Base-by-base conservation (phyloP, 2,329 filamentous ascomycete genomes). In the Sphaerulina vaccinii region DNA sequence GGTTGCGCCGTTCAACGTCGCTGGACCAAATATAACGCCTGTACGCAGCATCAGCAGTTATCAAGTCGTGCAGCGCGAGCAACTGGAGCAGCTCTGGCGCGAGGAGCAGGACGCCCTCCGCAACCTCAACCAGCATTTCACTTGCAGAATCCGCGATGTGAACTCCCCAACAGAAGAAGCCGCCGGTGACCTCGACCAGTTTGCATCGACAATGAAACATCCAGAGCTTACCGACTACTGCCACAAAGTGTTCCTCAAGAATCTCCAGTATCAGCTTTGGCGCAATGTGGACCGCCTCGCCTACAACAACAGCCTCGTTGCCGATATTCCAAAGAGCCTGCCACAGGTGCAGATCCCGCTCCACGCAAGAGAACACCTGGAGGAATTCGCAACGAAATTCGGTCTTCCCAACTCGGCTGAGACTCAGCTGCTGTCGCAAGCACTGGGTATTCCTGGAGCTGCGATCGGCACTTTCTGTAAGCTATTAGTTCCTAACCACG, bases 401-500 rank as follows among this genome's bases (percentile, higher is more conserved):
- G 54, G 42, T 1, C 10, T 16, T 23, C 57, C 59, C 15, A 57
- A 57, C 19, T 21, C 36, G 2, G 43, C 39, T 9, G 57, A 60
- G 45, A 37, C 46, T 10, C 15, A 42, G 24, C 44, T 58, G 53
- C 43, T 62, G 37, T 35, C 43, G 21, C 13, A 40, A 18, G 49
- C 50, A 27, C 40, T 52, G n/a, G 15, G 19, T 6, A 10, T 55
- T 10, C 36, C 43, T 21, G 44, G 38, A 19, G 23, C 38, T 15
- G 40, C 16, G 11, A 40, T 59, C 19, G 36, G 38, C 19, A 18
- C 47, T 16, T 62, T 51, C 50, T 60, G 58, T 62, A 43, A 54
- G 59, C 55, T 13, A 15, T 49, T 22, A 44, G 43, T 33, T 32
- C n/a, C 5, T 24, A 15, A 24, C 19, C 27, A 22, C 18, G 23